Evolutionary conservation across 192 early-diverging fungal species (phyloP), one percentile per base, ranked within the genome.

Genomic region (Dissophora globulifera): DNA sequence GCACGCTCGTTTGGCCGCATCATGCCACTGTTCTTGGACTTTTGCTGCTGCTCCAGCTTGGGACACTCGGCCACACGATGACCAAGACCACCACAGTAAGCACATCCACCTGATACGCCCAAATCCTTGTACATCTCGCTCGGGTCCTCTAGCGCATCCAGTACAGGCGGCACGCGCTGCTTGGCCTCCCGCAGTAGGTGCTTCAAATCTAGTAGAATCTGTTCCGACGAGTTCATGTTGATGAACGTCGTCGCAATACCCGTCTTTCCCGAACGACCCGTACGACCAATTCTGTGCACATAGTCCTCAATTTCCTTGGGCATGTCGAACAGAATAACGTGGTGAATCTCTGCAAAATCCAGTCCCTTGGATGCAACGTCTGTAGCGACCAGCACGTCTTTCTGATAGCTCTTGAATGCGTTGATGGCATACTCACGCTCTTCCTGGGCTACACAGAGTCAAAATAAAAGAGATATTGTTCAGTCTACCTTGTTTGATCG

Each of bases 221-320:
- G 94, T 67, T 97, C 93, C 0, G 95, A 93, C 23, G 92, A 95
- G 52, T 89, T 92, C 79, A 85, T 83, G 75, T 97, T 97, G 64
- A 99, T 96, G 79, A 99, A 99, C 16, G 97, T 98, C 0, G 97
- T 99, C 0, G 97, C 96, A 2, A 97, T 88, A 38, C 97, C 97
- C 0, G 96, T 97, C 75, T 95, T 95, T 23, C 97, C 97, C 6
- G 91, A 92, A 70, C 97, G 94, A 54, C 97, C 97, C 9, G 96
- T 99, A 79, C 97, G 91, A 61, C 97, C 97, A 61, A 99, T 98
- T 41, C 97, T 85, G 81, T 98, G 95, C 2, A 96, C 92, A 79
- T 97, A 99, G 81, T 98, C 95, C 83, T 99, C 97, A 81, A 99
- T 99, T 70, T 98, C 96, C 66, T 97, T 97, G 41, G 97, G 97